Base-by-base conservation (phyloP, 805 yeast species). In the Lipomyces oligophaga region DNA sequence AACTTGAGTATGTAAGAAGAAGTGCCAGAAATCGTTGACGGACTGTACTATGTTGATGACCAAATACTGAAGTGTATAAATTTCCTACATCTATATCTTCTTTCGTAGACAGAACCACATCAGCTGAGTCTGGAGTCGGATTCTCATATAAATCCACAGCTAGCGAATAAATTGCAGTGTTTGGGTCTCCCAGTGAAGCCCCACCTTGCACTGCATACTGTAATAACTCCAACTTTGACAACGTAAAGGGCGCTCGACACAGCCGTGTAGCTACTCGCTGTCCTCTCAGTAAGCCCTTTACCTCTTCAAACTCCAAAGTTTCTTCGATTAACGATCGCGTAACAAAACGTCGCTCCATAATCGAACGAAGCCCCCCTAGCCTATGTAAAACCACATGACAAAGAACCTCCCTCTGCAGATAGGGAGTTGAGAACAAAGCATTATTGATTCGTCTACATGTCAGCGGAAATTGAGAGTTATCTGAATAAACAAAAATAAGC, bases 131-230 rank as follows among this genome's bases (percentile, higher is more conserved):
- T n/a, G 27, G 30, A 8, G 11, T 22, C 18, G 51, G 51, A 21
- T 26, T 15, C 5, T 26, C 51, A 22, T 42, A 47, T 7, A 41
- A 34, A 26, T 25, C 28, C 33, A 42, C 51, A 10, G 47, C 51
- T 4, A 47, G 40, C 22, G 25, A 11, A 8, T 21, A 47, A 5
- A 41, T 41, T 10, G 43, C 15, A 19, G 21, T 27, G 20, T 35
- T 24, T 4, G 53, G 49, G 26, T 49, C 41, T 18, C 34, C 41
- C 8, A 49, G 53, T 4, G 34, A 22, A 5, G 36, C 45, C 15
- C 43, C 43, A 6, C 48, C 37, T 7, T 28, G 39, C 18, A 40
- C 30, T 15, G 44, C 34, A 20, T 44, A 49, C 40, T 49, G 46
- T 34, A 49, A 28, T 22, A 49, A 27, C n/a, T 16, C 37, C 18